Conservation (phyloP, 257 asterid species). For the Fraxinus excelsior region DNA sequence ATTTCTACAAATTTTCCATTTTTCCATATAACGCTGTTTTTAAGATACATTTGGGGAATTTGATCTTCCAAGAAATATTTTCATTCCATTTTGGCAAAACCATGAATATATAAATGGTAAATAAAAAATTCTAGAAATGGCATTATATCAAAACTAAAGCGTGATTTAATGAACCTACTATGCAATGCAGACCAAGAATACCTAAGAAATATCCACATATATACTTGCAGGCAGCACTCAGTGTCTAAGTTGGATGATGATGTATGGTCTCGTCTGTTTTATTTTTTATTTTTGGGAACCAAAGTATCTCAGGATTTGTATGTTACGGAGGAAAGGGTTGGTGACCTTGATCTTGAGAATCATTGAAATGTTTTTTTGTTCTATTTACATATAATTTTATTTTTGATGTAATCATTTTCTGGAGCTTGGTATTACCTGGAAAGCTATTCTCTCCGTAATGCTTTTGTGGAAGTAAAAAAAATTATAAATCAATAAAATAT, state of each 20-base stretch:
- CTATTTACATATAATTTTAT: not conserved
- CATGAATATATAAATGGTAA: too few relatives aligned
- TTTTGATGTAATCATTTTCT: not conserved
- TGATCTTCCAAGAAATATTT: not conserved
- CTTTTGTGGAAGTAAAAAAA: not conserved
- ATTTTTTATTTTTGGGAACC: not conserved
- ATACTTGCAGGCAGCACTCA: too few relatives aligned
- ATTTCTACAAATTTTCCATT: not conserved
- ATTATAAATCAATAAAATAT: not conserved
- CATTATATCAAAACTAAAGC: too few relatives aligned
- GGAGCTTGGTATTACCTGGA: not conserved
- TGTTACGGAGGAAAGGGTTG: not conserved
- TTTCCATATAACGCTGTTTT: not conserved
- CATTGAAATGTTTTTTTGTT: not conserved
- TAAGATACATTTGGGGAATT: not conserved
- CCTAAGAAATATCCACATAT: not conserved
- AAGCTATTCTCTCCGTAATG: slow-evolving; percentile 3
- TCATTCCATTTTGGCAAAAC: not conserved
- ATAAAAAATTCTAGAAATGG: too few relatives aligned
- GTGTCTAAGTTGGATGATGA: not conserved
- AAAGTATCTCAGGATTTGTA: not conserved
- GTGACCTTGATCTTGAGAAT: not conserved
- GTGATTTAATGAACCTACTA: too few relatives aligned
- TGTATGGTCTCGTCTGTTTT: not conserved
- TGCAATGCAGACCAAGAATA: too few relatives aligned